Percentiles rank a stretch among this genome's conserved stretches.
Conservation (phyloP, 441 rosid species). For the Gossypium lobatum region DNA sequence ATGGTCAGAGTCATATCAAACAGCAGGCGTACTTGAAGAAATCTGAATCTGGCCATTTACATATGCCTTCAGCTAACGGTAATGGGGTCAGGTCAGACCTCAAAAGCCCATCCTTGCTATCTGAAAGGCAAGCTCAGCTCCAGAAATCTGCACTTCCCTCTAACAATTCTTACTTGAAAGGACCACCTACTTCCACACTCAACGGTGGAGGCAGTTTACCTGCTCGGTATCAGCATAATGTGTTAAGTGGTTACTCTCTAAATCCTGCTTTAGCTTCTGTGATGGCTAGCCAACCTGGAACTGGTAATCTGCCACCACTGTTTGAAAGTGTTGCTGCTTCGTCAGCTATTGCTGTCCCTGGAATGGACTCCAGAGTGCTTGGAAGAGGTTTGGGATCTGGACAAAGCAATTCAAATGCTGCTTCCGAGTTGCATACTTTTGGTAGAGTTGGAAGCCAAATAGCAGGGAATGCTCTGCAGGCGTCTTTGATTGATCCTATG, state of each 20-base stretch:
- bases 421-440: constrained; percentile 41
- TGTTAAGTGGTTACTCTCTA: constrained; percentile 43
- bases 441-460: constrained; percentile 44
- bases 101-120: constrained; percentile 26
- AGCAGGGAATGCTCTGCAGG: constrained; percentile 49
- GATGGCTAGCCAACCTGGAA: constrained; percentile 65
- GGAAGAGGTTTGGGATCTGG: constrained; percentile 53
- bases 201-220: constrained; percentile 48
- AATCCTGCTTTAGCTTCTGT: constrained; percentile 60
- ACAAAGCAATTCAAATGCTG: constrained; percentile 30
- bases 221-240: constrained; percentile 61
- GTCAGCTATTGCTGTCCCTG: constrained; percentile 53
- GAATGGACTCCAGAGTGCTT: constrained; percentile 56
- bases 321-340: constrained; percentile 64
- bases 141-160: constrained; percentile 33
- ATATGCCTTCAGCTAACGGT: constrained; percentile 34
- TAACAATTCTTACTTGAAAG: constrained; percentile 47
- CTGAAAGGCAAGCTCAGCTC: constrained; percentile 42
- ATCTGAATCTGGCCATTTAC: constrained; percentile 46
- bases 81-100: constrained; percentile 40
- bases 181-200: constrained; percentile 51
- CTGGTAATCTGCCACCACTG: constrained; percentile 52
- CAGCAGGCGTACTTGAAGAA: constrained; percentile 43
- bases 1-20: constrained; percentile 41
- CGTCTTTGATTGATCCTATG: constrained; percentile 52